These are phyloP conservation scores for Rhodocollybia butyracea DNA, from an alignment of 768 basidiomycete species.

Conservation along the genomic window DNA sequence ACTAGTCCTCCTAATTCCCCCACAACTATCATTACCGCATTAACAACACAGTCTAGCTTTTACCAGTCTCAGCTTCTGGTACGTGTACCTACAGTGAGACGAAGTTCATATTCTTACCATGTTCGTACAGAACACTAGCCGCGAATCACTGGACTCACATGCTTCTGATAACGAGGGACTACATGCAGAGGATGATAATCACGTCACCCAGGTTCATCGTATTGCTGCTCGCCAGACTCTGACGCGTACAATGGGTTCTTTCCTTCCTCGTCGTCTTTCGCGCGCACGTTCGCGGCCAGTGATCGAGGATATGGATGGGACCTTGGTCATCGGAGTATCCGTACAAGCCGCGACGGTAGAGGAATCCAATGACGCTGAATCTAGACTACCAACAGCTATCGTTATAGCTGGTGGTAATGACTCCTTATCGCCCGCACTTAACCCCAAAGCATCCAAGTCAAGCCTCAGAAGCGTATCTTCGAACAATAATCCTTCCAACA, in stretches of 20 bases:
- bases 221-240: conserved; percentile 42
- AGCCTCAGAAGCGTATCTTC: conserved; percentile 19
- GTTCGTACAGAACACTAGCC: conserved; percentile 37
- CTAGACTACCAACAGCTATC: conserved; percentile 22
- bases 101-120: conserved; percentile 3
- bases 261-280: conserved; percentile 45
- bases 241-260: conserved; percentile 35
- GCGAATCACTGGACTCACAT: conserved; percentile 41
- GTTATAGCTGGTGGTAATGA: conserved; percentile 25
- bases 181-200: conserved; percentile 38
- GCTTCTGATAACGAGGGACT: conserved; percentile 31
- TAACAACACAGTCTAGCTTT: conserved; percentile 44
- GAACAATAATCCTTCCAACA: conserved; percentile 5
- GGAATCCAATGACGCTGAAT: conserved; percentile 39
- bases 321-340: conserved; percentile 43
- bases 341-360: conserved; percentile 39
- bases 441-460: conserved; percentile 32
- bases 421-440: conserved; percentile 19
- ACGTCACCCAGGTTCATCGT: conserved; percentile 47
- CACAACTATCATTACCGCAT: conserved; percentile 31
- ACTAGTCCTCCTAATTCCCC: conserved; percentile 24
- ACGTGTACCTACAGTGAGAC: not conserved
- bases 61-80: conserved; percentile 39
- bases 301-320: conserved; percentile 25
- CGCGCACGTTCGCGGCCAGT: conserved; percentile 39